Conservation (phyloP, 2,329 filamentous ascomycete genomes). For the Xylaria sp. region DNA sequence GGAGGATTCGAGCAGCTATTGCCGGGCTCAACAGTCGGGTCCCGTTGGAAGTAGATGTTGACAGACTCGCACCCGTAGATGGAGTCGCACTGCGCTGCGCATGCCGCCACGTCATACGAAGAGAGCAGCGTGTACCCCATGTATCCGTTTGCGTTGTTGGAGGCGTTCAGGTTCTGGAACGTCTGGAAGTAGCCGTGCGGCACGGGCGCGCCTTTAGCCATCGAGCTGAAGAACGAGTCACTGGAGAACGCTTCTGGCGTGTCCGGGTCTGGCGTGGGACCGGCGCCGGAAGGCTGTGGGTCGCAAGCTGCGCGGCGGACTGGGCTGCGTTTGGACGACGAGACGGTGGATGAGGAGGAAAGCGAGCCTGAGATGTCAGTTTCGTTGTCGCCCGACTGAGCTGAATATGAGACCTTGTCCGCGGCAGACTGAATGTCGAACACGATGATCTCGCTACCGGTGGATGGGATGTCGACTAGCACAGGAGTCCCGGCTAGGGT, state of each 20-base stretch:
- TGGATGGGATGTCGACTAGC: neutral
- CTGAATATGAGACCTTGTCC: neutral
- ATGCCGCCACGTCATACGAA: constrained; percentile 16
- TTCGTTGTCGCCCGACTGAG: neutral
- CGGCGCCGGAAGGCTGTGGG: constrained; percentile 6
- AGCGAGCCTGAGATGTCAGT: neutral
- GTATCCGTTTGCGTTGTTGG: constrained; percentile 25
- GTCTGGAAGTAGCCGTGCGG: constrained; percentile 5
- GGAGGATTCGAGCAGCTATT: constrained; percentile 21
- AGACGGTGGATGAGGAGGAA: neutral
- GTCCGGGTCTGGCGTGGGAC: constrained; percentile 3
- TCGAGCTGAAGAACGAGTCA: neutral
- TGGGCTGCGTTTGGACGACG: neutral
- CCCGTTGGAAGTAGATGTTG: constrained; percentile 35
- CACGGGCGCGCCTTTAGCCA: neutral
- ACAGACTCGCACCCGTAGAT: constrained; percentile 27
- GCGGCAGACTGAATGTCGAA: neutral
- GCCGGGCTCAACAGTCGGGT: constrained; percentile 22
- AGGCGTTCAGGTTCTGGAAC: constrained; percentile 18
- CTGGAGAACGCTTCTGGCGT: constrained; percentile 17
- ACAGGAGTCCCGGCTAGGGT: neutral
- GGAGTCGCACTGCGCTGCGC: constrained; percentile 16
- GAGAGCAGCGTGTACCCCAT: constrained; percentile 19
- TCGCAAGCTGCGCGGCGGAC: constrained; percentile 9
- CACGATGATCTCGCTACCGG: neutral